These are phyloP conservation scores for Malus asiatica DNA, from an alignment of 306 rosid species.

Conservation along the genomic window DNA sequence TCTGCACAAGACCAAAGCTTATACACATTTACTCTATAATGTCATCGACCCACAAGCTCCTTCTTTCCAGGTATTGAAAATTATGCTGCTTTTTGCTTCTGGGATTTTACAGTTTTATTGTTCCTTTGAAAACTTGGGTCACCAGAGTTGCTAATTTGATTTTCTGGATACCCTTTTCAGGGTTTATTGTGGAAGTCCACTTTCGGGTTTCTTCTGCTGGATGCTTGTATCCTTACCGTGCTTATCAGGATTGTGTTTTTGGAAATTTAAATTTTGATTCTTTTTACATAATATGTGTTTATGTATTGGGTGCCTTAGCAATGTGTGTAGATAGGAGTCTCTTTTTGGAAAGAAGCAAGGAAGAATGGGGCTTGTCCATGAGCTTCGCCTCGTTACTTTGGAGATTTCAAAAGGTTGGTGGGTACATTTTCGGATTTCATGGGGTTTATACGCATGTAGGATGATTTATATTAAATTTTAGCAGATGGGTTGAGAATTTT, in stretches of 20 bases:
- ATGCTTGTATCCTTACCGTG: conserved; percentile 55
- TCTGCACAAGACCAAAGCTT: conserved; percentile 79
- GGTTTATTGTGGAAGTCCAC: conserved; percentile 57
- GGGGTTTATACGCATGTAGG: not conserved
- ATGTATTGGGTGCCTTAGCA: conserved; percentile 34
- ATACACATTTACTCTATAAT: conserved; percentile 74
- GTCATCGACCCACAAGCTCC: conserved; percentile 40
- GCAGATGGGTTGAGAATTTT: not conserved
- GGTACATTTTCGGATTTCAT: not conserved
- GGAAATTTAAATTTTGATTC: not conserved
- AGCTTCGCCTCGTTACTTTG: conserved; percentile 47
- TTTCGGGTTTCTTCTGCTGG: conserved; percentile 66
- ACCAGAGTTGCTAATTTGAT: not conserved
- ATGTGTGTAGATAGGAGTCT: conserved; percentile 47
- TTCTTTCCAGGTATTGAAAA: conserved; percentile 42
- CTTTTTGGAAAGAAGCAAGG: conserved; percentile 45
- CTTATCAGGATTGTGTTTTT: not conserved
- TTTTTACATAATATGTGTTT: not conserved
- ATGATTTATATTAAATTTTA: not conserved
- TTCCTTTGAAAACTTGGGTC: not conserved
- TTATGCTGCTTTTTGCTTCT: not conserved
- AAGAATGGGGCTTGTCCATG: conserved; percentile 31
- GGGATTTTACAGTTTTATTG: not conserved
- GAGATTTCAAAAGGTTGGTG: conserved; percentile 52
- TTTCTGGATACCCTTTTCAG: conserved; percentile 38